Base-by-base conservation (phyloP, 768 basidiomycete species). In the Lenzites betulinus region DNA sequence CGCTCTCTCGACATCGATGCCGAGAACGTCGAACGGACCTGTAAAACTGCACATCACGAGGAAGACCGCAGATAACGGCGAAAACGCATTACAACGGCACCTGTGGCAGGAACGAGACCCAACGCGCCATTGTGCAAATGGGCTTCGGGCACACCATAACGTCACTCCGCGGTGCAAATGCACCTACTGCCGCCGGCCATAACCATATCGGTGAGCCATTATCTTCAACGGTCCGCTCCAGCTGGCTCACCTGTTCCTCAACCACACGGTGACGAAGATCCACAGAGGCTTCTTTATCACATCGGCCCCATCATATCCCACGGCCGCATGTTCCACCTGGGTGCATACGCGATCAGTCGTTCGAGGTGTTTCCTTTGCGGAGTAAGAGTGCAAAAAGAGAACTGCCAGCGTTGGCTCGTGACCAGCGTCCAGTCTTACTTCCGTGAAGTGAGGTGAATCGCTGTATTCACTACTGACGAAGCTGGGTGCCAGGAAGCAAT, bases 191-290 rank as follows among this genome's bases (percentile, higher is more conserved):
- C 55, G 13, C 55, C 56, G 56, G 16, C 1, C 23, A 16, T 23
- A 12, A 6, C 16, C 18, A 16, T 41, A 57, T 46, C 8, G 48
- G 50, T 47, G 44, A 62, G 61, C 39, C 20, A 26, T 35, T 50
- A 39, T 47, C 46, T 62, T 7, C 43, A 38, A 42, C 56, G 61
- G 56, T 30, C 61, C 61, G 56, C 38, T 5, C 36, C 13, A 4
- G 1, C 13, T 23, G 15, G 54, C 61, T 62, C 61, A 62, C 61
- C 61, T 62, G 61, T 28, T 47, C 52, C 46, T 11, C 39, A 18
- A 22, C 61, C 61, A 62, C 48, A 62, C 44, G 61, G 61, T 26
- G 9, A 47, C 20, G 55, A 54, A 53, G 51, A 22, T 22, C 44
- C 11, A 25, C 2, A 8, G 11, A 30, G 15, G 7, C 61, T 53